Evolutionary conservation across 2,329 filamentous ascomycete genomes (phyloP).

Genomic region (Colletotrichum sp.): DNA sequence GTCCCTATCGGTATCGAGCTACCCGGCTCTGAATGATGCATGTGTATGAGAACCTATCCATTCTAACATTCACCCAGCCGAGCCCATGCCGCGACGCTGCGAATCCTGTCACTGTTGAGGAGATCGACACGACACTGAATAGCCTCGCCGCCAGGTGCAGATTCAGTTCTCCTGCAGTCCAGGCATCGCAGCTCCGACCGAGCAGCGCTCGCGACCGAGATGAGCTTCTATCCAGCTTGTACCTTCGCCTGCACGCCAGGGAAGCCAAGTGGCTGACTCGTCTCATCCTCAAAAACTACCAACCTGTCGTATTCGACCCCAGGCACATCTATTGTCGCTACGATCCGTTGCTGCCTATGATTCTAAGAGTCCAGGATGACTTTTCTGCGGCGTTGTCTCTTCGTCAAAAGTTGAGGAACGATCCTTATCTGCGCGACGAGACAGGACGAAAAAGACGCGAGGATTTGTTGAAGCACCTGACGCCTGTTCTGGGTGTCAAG

Average conservation of each 20-base stretch:
- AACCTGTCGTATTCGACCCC: constrained; percentile 67
- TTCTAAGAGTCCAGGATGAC: constrained; percentile 73
- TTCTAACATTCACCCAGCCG: constrained; percentile 39
- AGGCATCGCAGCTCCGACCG: constrained; percentile 34
- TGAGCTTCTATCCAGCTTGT: constrained; percentile 56
- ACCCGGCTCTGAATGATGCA: constrained; percentile 23
- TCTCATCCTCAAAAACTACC: constrained; percentile 76
- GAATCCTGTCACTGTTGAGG: constrained; percentile 65
- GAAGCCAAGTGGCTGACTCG: constrained; percentile 90
- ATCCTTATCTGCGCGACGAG: constrained; percentile 26
- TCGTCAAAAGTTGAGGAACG: constrained; percentile 43
- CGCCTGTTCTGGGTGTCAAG: constrained; percentile 64
- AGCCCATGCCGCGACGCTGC: constrained; percentile 39
- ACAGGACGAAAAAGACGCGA: constrained; percentile 14
- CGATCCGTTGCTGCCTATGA: constrained; percentile 71
- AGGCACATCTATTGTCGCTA: constrained; percentile 60
- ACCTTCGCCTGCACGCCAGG: constrained; percentile 62
- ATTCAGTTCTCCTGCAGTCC: constrained; percentile 72
- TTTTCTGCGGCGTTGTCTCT: constrained; percentile 64
- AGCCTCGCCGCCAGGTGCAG: constrained; percentile 68
- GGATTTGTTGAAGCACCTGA: constrained; percentile 40
- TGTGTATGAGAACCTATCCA: neutral
- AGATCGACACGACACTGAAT: constrained; percentile 72
- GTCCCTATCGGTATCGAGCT: neutral
- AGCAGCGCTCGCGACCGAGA: constrained; percentile 36